Conservation (phyloP, 208 protist genomes). For the Angomonas ambiguus region DNA sequence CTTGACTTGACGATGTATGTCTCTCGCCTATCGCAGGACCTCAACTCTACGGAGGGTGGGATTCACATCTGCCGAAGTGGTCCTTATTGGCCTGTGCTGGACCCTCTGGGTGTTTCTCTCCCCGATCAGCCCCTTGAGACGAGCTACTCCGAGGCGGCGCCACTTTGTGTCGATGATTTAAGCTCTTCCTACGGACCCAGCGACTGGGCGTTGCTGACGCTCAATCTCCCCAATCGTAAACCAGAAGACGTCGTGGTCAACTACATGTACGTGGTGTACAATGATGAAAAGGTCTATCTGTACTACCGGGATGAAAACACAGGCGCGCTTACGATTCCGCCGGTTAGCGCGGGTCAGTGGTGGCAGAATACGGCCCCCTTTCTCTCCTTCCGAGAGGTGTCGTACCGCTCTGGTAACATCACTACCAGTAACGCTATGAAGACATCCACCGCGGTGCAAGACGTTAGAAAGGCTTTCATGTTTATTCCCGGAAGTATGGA, state of each 20-base stretch:
- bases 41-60: constrained; percentile 26
- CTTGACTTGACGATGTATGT: constrained; percentile 69
- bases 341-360: constrained; percentile 33
- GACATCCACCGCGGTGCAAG: constrained; percentile 11
- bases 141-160: constrained; percentile 20
- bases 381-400: constrained; percentile 69
- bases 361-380: constrained; percentile 72
- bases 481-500: constrained; percentile 70
- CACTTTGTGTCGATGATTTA: constrained; percentile 64
- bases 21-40: constrained; percentile 48
- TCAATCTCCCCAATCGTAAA: constrained; percentile 41
- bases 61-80: constrained; percentile 63
- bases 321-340: constrained; percentile 27
- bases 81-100: constrained; percentile 75
- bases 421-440: constrained; percentile 28
- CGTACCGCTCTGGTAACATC: constrained; percentile 28
- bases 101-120: constrained; percentile 71
- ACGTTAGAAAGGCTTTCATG: constrained; percentile 61
- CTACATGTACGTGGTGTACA: constrained; percentile 40
- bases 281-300: constrained; percentile 46
- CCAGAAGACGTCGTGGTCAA: constrained; percentile 37
- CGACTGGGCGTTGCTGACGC: constrained; percentile 71
- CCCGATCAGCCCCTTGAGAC: constrained; percentile 53
- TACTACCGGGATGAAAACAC: constrained; percentile 55
- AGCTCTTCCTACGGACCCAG: constrained; percentile 74